Evolutionary conservation across 371 early-diverging fungal species (phyloP).

Genomic region (Syncephalis plumigaleata): DNA sequence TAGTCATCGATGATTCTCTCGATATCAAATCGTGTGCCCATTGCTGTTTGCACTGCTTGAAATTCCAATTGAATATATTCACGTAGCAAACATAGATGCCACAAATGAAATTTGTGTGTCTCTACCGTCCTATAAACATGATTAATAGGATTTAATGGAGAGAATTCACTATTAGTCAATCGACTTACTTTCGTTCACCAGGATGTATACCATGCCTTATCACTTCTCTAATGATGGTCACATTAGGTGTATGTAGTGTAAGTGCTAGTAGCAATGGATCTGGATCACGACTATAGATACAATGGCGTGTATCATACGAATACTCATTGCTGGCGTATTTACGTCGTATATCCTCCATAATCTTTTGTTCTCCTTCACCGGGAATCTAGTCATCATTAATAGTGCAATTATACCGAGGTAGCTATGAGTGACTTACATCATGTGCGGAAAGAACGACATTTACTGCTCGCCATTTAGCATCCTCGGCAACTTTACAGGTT

Average conservation of each 20-base stretch:
- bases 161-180: no score
- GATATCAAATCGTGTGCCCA: conserved; percentile 56
- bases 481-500: conserved; percentile 64
- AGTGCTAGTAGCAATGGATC: conserved; percentile 99
- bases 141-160: no score
- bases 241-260: conserved; percentile 90
- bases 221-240: conserved; percentile 92
- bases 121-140: neutral
- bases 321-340: conserved; percentile 55
- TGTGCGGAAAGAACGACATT: conserved; percentile 7
- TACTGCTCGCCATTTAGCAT: conserved; percentile 79
- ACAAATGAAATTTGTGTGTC: conserved; percentile 3
- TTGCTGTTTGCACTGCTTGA: conserved; percentile 33
- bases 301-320: conserved; percentile 77
- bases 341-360: conserved; percentile 93
- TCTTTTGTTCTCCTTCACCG: conserved; percentile 99
- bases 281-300: conserved; percentile 95
- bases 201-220: conserved; percentile 20
- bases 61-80: conserved; percentile 85
- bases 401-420: conserved; percentile 83
- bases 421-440: conserved; percentile 11
- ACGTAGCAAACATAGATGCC: conserved; percentile 65
- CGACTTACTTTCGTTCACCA: neutral
- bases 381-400: conserved; percentile 51
- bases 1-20: conserved; percentile 95